These are phyloP conservation scores for Aspergillus awamori DNA, from an alignment of 2,329 filamentous ascomycete genomes.

Conservation along the genomic window DNA sequence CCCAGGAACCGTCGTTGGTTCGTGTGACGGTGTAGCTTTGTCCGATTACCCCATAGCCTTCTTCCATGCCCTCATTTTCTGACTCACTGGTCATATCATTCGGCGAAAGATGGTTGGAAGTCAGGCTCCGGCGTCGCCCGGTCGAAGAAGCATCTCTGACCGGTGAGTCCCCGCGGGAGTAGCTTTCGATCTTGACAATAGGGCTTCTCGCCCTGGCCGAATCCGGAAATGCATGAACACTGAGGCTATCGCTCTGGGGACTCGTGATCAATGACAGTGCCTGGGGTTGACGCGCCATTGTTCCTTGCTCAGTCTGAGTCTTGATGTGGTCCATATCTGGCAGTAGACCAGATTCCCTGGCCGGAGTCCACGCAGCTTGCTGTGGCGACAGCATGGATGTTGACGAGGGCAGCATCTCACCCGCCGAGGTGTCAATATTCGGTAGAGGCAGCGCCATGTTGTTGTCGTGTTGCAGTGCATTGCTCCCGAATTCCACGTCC, in stretches of 20 bases:
- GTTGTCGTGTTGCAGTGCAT: slow-evolving; percentile 17
- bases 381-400: slow-evolving; percentile 29
- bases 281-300: slow-evolving; percentile 22
- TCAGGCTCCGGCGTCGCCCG: slow-evolving; percentile 35
- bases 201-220: slow-evolving; percentile 44
- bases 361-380: slow-evolving; percentile 38
- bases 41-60: slow-evolving; percentile 23
- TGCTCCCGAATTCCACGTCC: slow-evolving; percentile 21
- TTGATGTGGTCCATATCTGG: slow-evolving; percentile 24
- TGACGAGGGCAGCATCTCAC: slow-evolving; percentile 17
- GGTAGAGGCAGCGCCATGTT: slow-evolving; percentile 7
- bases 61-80: slow-evolving; percentile 29
- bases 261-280: slow-evolving; percentile 31
- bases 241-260: slow-evolving; percentile 29
- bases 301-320: slow-evolving; percentile 17
- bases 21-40: slow-evolving; percentile 32
- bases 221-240: slow-evolving; percentile 21
- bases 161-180: slow-evolving; percentile 49
- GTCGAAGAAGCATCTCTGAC: slow-evolving; percentile 31
- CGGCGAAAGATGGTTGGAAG: slow-evolving; percentile 42
- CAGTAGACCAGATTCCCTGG: slow-evolving; percentile 34
- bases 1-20: slow-evolving; percentile 52
- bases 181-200: slow-evolving; percentile 48
- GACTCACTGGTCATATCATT: slow-evolving; percentile 31
- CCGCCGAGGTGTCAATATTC: slow-evolving; percentile 4